Conservation (phyloP, 768 basidiomycete genomes). For the Pholiota conissans region DNA sequence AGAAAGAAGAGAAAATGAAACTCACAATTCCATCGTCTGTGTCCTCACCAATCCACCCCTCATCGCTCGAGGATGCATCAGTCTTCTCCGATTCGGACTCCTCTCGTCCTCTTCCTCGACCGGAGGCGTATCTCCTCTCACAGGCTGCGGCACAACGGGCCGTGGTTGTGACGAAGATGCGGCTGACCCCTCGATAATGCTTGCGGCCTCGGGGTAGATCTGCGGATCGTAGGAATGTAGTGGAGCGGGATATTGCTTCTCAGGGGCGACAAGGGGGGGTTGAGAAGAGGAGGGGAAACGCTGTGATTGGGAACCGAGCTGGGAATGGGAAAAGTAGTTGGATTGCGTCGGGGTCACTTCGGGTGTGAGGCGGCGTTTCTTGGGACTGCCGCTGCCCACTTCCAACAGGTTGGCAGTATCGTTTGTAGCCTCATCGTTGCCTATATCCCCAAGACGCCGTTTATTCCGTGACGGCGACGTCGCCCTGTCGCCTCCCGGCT, state of each 20-base stretch:
- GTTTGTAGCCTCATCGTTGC: background rate
- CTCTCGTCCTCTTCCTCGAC: background rate
- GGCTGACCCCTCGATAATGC: conserved; percentile 24
- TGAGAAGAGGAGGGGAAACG: background rate
- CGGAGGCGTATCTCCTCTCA: background rate
- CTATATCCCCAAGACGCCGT: background rate
- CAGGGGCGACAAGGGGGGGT: conserved; percentile 15
- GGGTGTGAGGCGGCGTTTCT: conserved; percentile 13
- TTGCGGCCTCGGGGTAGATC: conserved; percentile 36
- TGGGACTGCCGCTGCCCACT: conserved; percentile 2
- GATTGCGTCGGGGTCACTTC: background rate
- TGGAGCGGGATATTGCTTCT: conserved; percentile 38
- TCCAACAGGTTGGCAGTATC: background rate
- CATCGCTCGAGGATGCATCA: background rate
- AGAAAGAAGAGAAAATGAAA: background rate
- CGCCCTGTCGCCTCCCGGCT: conserved; percentile 11
- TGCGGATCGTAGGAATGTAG: conserved; percentile 33
- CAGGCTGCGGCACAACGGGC: background rate
- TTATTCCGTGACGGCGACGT: conserved; percentile 4
- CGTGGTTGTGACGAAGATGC: background rate
- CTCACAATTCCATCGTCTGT: background rate
- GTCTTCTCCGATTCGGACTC: background rate
- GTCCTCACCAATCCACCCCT: background rate
- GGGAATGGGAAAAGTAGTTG: background rate
- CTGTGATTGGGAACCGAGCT: background rate